Evolutionary conservation across 768 basidiomycete species (phyloP).

Genomic region (Coprinellus micaceus): DNA sequence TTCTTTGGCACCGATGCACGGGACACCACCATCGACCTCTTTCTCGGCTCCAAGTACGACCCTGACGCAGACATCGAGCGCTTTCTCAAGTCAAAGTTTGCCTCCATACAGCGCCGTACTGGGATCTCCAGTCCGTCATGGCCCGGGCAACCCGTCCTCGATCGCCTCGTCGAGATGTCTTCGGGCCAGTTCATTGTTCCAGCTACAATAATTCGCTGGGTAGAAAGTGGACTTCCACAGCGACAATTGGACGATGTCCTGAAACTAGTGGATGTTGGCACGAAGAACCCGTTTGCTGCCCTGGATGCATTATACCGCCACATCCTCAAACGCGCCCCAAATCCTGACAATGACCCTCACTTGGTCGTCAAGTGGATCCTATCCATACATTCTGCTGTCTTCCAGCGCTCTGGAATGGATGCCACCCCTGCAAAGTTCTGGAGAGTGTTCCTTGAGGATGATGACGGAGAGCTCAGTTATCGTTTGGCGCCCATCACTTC

Average conservation of each 20-base stretch:
- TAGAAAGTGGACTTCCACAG: conserved; percentile 9
- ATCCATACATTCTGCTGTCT: not conserved
- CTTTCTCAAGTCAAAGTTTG: not conserved
- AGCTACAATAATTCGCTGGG: conserved; percentile 8
- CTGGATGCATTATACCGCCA: conserved; percentile 1
- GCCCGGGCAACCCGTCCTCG: not conserved
- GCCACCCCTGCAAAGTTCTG: no score
- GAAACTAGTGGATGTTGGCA: not conserved
- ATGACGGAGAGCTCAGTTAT: not conserved
- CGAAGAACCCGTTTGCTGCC: not conserved
- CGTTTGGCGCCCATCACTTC: not conserved
- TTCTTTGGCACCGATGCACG: not conserved
- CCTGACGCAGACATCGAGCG: not conserved
- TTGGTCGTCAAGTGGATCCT: not conserved
- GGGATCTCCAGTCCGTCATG: conserved; percentile 1
- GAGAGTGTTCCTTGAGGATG: not conserved
- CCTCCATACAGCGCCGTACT: not conserved
- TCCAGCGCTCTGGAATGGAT: not conserved
- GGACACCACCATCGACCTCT: not conserved
- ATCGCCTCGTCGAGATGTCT: not conserved
- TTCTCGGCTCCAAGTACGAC: conserved; percentile 1
- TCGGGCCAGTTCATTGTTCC: conserved; percentile 19
- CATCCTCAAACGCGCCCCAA: not conserved
- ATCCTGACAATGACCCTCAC: not conserved
- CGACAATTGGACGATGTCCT: conserved; percentile 9